Base-by-base conservation (phyloP, 805 yeast genomes). In the Saccharomycopsis amapae region DNA sequence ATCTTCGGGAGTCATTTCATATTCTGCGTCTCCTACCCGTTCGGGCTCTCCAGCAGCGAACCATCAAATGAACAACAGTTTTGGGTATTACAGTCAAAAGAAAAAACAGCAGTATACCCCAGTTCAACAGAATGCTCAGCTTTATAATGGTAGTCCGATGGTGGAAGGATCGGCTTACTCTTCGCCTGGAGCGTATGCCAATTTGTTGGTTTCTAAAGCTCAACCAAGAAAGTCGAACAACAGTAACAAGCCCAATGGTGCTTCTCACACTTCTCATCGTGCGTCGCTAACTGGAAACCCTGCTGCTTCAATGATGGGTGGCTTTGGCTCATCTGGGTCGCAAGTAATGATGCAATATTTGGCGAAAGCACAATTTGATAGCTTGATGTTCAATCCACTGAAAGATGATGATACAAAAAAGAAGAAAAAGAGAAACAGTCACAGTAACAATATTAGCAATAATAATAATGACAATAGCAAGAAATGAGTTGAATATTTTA, bases 341-440 rank as follows among this genome's bases (percentile, higher is more conserved):
- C 83, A 79, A 54, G 85, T 82, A 10, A 80, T 82, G 86, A 81
- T 86, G 0, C 87, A 81, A 57, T 82, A 81, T 57, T 66, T 82
- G 54, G 84, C 85, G n/a, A 83, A 78, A 58, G 67, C 81, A 4
- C 85, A 79, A 54, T 81, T 78, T 49, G 81, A 81, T 9, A 71
- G 71, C 38, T 61, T 75, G 56, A 59, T 76, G 48, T 79, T 58
- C 26, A 37, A 36, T 31, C 45, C 45, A 10, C 36, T 20, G 6
- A 39, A 30, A 19, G 42, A 39, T 25, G 42, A 39, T 31, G 23
- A 25, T 5, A 25, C 25, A 20, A 39, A 39, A 19, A 25, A 19
- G 19, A 39, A 30, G 19, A 39, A 19, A 13, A 26, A 26, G 32
- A 38, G 12, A 26, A 12, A 9, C 10, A 26, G 12, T 26, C 7